phyloP scores from a whole-genome alignment of 306 rosid genomes.

The Carpinus fangiana region DNA sequence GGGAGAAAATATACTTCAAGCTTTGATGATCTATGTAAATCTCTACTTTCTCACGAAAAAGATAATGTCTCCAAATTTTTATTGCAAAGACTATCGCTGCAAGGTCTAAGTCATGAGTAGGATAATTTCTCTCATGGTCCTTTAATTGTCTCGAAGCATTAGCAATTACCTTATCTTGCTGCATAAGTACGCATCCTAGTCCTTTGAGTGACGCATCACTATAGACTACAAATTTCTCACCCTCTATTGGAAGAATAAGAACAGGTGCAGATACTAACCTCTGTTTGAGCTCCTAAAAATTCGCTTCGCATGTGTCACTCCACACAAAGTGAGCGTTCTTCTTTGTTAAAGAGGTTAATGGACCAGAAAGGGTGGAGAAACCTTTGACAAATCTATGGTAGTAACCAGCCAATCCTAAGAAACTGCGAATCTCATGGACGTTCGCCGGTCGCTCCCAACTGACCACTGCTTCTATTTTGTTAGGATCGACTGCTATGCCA shows the following conservation, averaged over 20 bases:
- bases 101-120: too few relatives aligned
- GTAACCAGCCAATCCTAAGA: not conserved
- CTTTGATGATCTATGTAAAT: too few relatives aligned
- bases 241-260: not conserved
- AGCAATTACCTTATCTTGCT: not conserved
- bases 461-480: not conserved
- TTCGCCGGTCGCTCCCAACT: not conserved
- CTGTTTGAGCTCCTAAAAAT: too few relatives aligned
- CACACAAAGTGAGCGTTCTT: not conserved
- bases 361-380: not conserved
- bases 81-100: too few relatives aligned
- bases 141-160: too few relatives aligned
- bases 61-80: too few relatives aligned
- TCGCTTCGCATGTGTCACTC: not conserved
- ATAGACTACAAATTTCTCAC: not conserved
- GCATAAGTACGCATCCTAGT: not conserved
- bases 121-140: too few relatives aligned
- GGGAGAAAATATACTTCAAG: too few relatives aligned
- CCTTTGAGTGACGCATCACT: not conserved
- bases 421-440: not conserved
- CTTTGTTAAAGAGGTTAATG: not conserved
- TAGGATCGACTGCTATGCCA: not conserved
- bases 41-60: too few relatives aligned
- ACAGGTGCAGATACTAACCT: not conserved
- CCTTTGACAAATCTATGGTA: not conserved